Base-by-base conservation (phyloP, 169 alveolate species). In the Neospora caninum region DNA sequence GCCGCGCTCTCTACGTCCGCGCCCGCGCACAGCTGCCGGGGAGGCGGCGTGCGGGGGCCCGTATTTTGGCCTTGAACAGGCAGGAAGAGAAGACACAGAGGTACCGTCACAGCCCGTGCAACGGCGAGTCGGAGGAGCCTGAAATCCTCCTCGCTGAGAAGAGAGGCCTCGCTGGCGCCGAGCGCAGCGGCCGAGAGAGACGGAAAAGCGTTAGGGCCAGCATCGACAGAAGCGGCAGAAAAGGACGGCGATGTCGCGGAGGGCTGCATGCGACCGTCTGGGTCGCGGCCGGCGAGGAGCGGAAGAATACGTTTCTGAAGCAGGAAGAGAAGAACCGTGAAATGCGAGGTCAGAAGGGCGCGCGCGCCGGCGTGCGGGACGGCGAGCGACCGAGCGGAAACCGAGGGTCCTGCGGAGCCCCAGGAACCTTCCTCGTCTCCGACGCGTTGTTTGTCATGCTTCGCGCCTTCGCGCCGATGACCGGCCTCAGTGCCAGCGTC, bases 281-380 rank as follows among this genome's bases (percentile, higher is more conserved):
- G 22, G 58, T 29, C 31, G 31, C 7, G 73, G 20, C 25, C 31
- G 34, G 73, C 31, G 7, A 78, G 45, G 9, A 22, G 29, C 22
- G 49, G 45, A n/a, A n/a, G 45, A n/a, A 78, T 18, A 18, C 86
- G 86, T n/a, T 78, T 78, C 45, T 78, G 86, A 20, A 78, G 86
- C 10, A 78, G 86, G n/a, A 78, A 78, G 45, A 78, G 86, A n/a
- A 78, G 86, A 38, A n/a, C n/a, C 29, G 39, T 38, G 45, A 20
- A 78, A 22, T 78, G 86, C 45, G 86, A 36, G 1, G 39, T 78
- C 86, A 78, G 45, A 10, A 78, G n/a, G 43, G 45, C 27, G 45
- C 49, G 45, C 1, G 45, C 86, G 27, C 86, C 86, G 9, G 86
- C 43, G 45, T 78, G 42, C 39, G 18, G 86, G 13, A n/a, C 39